These are phyloP conservation scores for Saccharomycodes ludwigii DNA, from an alignment of 805 yeast species.

Conservation along the genomic window DNA sequence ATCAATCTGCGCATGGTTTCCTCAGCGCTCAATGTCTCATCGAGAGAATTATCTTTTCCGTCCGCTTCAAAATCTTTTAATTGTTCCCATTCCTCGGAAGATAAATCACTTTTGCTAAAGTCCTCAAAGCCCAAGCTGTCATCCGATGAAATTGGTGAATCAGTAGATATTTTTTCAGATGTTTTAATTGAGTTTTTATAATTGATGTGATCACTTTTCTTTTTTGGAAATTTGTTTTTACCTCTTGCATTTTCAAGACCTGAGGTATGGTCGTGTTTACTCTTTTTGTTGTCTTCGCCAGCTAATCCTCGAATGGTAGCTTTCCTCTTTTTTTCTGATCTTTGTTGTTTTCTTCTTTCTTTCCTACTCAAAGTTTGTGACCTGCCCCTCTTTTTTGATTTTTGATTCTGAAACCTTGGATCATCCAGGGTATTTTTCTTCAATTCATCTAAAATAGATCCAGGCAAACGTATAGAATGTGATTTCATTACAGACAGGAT, in stretches of 20 bases:
- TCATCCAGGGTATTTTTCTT: too few relatives aligned
- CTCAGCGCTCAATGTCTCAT: slow-evolving; percentile 25
- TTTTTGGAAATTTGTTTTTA: slow-evolving; percentile 18
- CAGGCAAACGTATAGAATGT: slow-evolving; percentile 47
- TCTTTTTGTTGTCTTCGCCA: too few relatives aligned
- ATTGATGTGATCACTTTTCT: slow-evolving; percentile 18
- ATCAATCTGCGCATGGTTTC: slow-evolving; percentile 34
- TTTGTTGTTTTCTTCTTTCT: slow-evolving; percentile 30
- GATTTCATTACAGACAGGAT: too few relatives aligned
- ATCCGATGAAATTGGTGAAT: slow-evolving; percentile 4
- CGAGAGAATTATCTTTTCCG: slow-evolving; percentile 9
- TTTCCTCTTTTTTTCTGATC: slow-evolving; percentile 24
- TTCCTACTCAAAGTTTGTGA: slow-evolving; percentile 29
- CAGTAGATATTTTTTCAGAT: background rate
- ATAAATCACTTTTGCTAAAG: slow-evolving; percentile 17
- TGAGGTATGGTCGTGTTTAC: too few relatives aligned
- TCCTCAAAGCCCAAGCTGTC: slow-evolving; percentile 7
- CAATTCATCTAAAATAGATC: slow-evolving; percentile 40
- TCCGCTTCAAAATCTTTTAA: slow-evolving; percentile 14
- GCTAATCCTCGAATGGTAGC: too few relatives aligned
- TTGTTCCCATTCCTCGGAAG: slow-evolving; percentile 11
- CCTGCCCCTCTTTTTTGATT: slow-evolving; percentile 31
- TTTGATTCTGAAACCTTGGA: too few relatives aligned
- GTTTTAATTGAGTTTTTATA: slow-evolving; percentile 4
- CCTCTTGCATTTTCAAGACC: slow-evolving; percentile 6